These are phyloP conservation scores for Ophiostoma perfectum DNA, from an alignment of 2,329 filamentous ascomycete species.

Conservation along the genomic window DNA sequence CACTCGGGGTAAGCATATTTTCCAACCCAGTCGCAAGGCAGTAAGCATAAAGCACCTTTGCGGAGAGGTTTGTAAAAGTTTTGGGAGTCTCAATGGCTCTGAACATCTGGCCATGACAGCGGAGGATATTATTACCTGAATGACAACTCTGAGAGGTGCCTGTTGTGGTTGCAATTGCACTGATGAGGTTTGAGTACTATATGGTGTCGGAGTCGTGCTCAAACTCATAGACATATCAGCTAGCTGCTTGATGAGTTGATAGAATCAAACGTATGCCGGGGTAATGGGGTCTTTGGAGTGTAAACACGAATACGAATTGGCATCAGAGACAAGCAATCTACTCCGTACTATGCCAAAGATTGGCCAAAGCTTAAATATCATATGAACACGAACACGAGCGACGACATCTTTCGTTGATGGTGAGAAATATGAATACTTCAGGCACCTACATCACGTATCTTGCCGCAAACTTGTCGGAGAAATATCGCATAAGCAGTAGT, in stretches of 20 bases:
- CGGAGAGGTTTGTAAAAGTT: too few species aligned
- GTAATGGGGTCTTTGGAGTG: neutral
- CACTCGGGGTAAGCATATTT: neutral
- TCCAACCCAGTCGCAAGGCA: neutral
- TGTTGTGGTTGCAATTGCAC: too few species aligned
- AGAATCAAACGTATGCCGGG: neutral
- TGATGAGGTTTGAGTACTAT: too few species aligned
- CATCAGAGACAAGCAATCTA: neutral
- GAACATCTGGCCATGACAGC: too few species aligned
- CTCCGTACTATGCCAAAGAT: neutral
- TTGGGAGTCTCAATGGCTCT: too few species aligned
- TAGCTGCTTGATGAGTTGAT: too few species aligned
- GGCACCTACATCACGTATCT: neutral
- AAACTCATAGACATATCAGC: too few species aligned
- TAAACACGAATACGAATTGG: slow-evolving; percentile 5
- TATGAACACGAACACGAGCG: neutral
- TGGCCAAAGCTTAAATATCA: neutral
- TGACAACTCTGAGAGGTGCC: too few species aligned
- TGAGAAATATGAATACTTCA: neutral
- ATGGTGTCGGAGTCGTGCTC: too few species aligned
- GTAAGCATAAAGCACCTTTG: neutral
- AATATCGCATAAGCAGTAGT: neutral
- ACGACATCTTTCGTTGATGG: neutral
- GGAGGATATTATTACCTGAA: too few species aligned
- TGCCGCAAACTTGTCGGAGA: neutral